A percentile compares a stretch with the other conserved stretches of the same genome.
phyloP scores from a whole-genome alignment of 176 grass and related monocot species.

The Zea luxurians region DNA sequence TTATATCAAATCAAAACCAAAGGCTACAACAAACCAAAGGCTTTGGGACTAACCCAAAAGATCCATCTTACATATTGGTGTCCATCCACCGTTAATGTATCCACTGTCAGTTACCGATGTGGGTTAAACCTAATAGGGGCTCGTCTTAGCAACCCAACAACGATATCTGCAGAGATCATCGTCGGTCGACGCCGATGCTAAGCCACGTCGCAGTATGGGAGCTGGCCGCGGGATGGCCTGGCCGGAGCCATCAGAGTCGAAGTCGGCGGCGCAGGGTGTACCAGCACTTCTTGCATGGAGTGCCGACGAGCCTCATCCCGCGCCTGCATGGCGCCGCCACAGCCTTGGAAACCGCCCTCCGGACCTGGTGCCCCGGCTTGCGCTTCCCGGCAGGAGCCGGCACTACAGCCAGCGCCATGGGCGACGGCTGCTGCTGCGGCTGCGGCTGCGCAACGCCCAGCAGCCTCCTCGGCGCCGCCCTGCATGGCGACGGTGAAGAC shows the following conservation, averaged over 20 bases:
- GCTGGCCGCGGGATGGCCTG: background rate
- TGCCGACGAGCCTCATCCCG: background rate
- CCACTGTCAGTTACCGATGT: background rate
- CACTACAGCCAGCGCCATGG: background rate
- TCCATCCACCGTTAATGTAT: too few relatives aligned
- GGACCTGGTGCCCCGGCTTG: background rate
- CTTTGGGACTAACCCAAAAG: too few relatives aligned
- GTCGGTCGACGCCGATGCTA: background rate
- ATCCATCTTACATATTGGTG: too few relatives aligned
- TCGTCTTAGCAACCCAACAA: too few relatives aligned
- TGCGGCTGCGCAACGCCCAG: background rate
- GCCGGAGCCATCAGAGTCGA: background rate
- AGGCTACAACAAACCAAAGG: too few relatives aligned
- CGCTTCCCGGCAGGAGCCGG: background rate
- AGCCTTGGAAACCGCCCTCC: background rate
- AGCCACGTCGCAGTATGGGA: background rate
- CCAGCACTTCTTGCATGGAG: background rate
- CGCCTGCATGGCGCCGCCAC: background rate
- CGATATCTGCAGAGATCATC: background rate
- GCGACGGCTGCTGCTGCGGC: background rate
- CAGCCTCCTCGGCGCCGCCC: background rate
- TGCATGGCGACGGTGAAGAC: background rate
- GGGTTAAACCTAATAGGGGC: too few relatives aligned
- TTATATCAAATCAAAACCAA: too few relatives aligned
- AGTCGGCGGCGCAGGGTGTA: background rate